Conservation (phyloP, 768 basidiomycete genomes). For the Amanita inopinata region DNA sequence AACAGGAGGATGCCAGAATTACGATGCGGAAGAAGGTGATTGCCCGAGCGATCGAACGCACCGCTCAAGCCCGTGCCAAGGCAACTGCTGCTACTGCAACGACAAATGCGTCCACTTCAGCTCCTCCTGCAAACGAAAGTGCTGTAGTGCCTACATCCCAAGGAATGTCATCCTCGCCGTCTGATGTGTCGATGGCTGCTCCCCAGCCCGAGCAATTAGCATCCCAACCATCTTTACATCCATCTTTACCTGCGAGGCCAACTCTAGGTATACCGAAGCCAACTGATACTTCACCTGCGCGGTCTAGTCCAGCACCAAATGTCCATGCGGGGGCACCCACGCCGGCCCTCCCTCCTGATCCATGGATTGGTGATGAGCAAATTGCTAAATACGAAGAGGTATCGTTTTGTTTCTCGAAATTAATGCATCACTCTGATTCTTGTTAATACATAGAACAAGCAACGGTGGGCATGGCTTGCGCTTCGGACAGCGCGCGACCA, state of each 20-base stretch:
- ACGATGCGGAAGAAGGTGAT: constrained; percentile 36
- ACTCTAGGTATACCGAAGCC: constrained; percentile 28
- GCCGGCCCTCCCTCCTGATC: constrained; percentile 18
- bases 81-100: constrained; percentile 16
- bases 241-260: constrained; percentile 67
- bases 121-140: constrained; percentile 9
- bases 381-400: constrained; percentile 59
- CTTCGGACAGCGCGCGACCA: constrained; percentile 68
- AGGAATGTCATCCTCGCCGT: constrained; percentile 9
- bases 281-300: constrained; percentile 16
- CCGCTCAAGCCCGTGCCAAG: constrained; percentile 19
- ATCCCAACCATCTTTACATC: constrained; percentile 43
- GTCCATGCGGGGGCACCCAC: constrained; percentile 15
- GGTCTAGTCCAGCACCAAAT: constrained; percentile 14
- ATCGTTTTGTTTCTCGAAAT: constrained; percentile 11
- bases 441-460: constrained; percentile 47
- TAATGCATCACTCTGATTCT: constrained; percentile 5
- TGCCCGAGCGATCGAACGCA: constrained; percentile 21
- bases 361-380: constrained; percentile 35
- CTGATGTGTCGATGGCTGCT: constrained; percentile 17
- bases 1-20: constrained; percentile 56
- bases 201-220: constrained; percentile 21
- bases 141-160: constrained; percentile 12
- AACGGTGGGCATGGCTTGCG: constrained; percentile 73
- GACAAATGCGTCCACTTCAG: constrained; percentile 7